Base-by-base conservation (phyloP, 495 filamentous ascomycete species). In the Physcia stellaris region DNA sequence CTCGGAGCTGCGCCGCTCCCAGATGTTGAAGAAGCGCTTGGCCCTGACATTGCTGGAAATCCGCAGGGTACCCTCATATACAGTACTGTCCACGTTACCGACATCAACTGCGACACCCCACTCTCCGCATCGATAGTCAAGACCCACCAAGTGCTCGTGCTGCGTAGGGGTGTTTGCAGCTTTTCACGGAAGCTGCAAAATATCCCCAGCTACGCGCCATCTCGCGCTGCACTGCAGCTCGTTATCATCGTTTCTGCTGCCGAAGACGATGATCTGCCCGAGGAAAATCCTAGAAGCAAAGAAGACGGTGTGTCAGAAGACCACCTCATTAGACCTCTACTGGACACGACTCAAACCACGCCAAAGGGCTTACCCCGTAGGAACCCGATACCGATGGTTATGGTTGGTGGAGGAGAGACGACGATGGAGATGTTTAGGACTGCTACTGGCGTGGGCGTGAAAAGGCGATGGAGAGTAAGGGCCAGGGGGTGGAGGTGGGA, bases 401-500 rank as follows among this genome's bases (percentile, higher is more conserved):
- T 96, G 79, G 77, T 92, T 6, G 74, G 74, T 0, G 86, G 83
- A 0, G 83, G 80, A 2, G 67, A 84, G 12, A 64, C 70, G 41
- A 77, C 72, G 30, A 80, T 78, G 43, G 67, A 74, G 31, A 49
- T 79, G 41, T 51, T 92, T 2, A 67, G 55, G 35, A 60, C 59
- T 46, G 73, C 82, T 11, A 64, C 56, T 47, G 69, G 68, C 2
- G 46, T 95, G 12, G 85, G 83, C 0, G 51, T 94, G 32, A 73
- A 76, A 57, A 73, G 85, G 54, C 60, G 84, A 54, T 95, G 83
- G 54, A 73, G 72, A 49, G 71, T 95, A 31, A 73, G 78, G 45
- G 90, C 85, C 40, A 80, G 86, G 56, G 88, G 87, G 11, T n/a
- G n/a, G n/a, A n/a, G n/a, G n/a, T n/a, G n/a, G 54, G n/a, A n/a